phyloP scores from a whole-genome alignment of 257 asterid genomes.

The Pogostemon cablin region DNA sequence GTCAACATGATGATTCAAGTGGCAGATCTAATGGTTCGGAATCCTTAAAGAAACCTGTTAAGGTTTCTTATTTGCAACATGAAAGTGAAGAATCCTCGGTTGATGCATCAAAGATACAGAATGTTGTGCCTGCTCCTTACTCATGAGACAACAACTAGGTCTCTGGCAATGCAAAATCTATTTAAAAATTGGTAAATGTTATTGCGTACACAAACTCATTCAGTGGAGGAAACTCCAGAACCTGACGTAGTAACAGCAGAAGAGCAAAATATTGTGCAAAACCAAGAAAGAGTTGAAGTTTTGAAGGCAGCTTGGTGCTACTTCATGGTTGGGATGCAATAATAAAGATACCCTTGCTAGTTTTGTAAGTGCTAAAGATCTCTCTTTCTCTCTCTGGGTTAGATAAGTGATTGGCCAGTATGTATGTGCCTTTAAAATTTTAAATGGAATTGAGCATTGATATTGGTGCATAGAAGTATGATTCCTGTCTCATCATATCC shows the following conservation, averaged over 20 bases:
- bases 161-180: slow-evolving; percentile 67
- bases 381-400: slow-evolving; percentile 25
- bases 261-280: slow-evolving; percentile 39
- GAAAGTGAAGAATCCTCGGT: slow-evolving; percentile 61
- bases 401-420: neutral
- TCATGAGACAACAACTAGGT: slow-evolving; percentile 50
- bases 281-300: slow-evolving; percentile 44
- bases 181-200: slow-evolving; percentile 76
- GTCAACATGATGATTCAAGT: slow-evolving; percentile 60
- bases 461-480: neutral
- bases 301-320: slow-evolving; percentile 57
- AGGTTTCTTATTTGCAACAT: slow-evolving; percentile 68
- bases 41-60: slow-evolving; percentile 50
- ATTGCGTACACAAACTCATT: slow-evolving; percentile 47
- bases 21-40: slow-evolving; percentile 65
- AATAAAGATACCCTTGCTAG: slow-evolving; percentile 67
- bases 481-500: neutral
- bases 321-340: slow-evolving; percentile 69
- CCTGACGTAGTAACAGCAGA: slow-evolving; percentile 49
- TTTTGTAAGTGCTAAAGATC: slow-evolving; percentile 62
- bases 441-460: slow-evolving; percentile 12
- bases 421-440: neutral
- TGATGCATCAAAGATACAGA: slow-evolving; percentile 60
- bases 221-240: slow-evolving; percentile 45
- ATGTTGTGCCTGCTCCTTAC: slow-evolving; percentile 57